These are phyloP conservation scores for Fomes fomentarius DNA, from an alignment of 1,284 basidiomycete species.

Conservation along the genomic window DNA sequence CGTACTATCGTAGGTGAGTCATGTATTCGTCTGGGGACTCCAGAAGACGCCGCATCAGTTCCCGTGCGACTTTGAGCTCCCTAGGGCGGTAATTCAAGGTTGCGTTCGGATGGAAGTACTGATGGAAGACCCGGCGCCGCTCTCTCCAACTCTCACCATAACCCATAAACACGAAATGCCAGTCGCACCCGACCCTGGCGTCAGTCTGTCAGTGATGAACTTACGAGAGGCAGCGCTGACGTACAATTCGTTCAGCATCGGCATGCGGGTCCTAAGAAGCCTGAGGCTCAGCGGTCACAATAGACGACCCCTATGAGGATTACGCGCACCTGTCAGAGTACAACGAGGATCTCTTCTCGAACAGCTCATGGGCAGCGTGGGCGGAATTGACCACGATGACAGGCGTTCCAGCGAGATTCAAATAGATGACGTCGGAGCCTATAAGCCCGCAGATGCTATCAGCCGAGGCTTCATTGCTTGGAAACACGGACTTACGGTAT, in stretches of 20 bases:
- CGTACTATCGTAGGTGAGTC: slow-evolving; percentile 29
- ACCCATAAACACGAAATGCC: slow-evolving; percentile 31
- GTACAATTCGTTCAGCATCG: slow-evolving; percentile 32
- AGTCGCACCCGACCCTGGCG: slow-evolving; percentile 31
- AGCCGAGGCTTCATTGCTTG: neutral
- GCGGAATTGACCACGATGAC: slow-evolving; percentile 33
- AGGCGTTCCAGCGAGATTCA: slow-evolving; percentile 27
- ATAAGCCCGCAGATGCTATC: neutral
- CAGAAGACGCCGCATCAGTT: slow-evolving; percentile 25
- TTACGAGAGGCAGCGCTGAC: slow-evolving; percentile 8
- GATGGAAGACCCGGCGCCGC: slow-evolving; percentile 29
- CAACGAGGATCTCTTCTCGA: slow-evolving; percentile 29
- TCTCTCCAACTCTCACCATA: slow-evolving; percentile 32
- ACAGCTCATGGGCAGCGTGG: slow-evolving; percentile 31
- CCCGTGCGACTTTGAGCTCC: slow-evolving; percentile 22
- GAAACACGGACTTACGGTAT: slow-evolving; percentile 17
- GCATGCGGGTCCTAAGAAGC: slow-evolving; percentile 25
- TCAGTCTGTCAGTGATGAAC: slow-evolving; percentile 3
- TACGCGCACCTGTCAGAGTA: slow-evolving; percentile 29
- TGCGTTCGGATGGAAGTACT: slow-evolving; percentile 30
- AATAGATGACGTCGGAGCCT: slow-evolving; percentile 32
- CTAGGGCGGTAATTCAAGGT: slow-evolving; percentile 25
- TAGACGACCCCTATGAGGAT: neutral
- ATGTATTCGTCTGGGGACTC: slow-evolving; percentile 32
- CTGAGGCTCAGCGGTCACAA: slow-evolving; percentile 2